Evolutionary conservation across 202 grass and related monocot genomes (phyloP).

Genomic region (Setaria italica): DNA sequence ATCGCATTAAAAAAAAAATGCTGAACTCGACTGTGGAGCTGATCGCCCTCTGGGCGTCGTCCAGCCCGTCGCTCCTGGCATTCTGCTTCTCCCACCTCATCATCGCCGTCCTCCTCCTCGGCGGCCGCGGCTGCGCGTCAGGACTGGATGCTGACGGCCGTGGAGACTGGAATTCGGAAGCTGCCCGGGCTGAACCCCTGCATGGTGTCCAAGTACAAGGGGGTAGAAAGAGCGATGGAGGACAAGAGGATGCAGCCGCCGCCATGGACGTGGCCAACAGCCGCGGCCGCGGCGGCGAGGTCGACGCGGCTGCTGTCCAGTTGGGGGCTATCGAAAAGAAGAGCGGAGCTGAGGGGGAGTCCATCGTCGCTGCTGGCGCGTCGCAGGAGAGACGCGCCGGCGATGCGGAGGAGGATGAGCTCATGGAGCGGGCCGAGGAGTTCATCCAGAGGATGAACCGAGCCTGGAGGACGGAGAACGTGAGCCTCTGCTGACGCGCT

Average conservation of each 20-base stretch:
- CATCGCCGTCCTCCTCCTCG: slow-evolving; percentile 56
- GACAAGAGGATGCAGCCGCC: not conserved
- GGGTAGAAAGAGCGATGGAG: not conserved
- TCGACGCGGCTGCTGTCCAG: not conserved
- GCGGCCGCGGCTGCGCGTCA: not conserved
- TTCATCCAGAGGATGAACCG: slow-evolving; percentile 82
- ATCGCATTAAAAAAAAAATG: not conserved
- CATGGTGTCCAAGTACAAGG: not conserved
- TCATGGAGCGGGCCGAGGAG: slow-evolving; percentile 60
- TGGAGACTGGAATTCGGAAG: not conserved
- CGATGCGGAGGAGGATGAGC: slow-evolving; percentile 32
- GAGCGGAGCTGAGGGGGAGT: not conserved
- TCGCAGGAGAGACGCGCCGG: too few species aligned
- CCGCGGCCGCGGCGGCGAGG: not conserved
- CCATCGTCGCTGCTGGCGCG: too few species aligned
- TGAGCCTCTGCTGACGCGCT: not conserved
- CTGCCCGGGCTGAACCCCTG: not conserved
- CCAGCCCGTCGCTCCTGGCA: slow-evolving; percentile 52
- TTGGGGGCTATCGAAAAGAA: not conserved
- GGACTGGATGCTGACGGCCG: too few species aligned
- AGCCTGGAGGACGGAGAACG: slow-evolving; percentile 55
- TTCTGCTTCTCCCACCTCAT: slow-evolving; percentile 79
- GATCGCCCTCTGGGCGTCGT: slow-evolving; percentile 25
- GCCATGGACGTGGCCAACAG: not conserved
- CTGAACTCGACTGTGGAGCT: slow-evolving; percentile 39